phyloP scores from a whole-genome alignment of 2,329 filamentous ascomycete species.

The Blastomyces parvus region DNA sequence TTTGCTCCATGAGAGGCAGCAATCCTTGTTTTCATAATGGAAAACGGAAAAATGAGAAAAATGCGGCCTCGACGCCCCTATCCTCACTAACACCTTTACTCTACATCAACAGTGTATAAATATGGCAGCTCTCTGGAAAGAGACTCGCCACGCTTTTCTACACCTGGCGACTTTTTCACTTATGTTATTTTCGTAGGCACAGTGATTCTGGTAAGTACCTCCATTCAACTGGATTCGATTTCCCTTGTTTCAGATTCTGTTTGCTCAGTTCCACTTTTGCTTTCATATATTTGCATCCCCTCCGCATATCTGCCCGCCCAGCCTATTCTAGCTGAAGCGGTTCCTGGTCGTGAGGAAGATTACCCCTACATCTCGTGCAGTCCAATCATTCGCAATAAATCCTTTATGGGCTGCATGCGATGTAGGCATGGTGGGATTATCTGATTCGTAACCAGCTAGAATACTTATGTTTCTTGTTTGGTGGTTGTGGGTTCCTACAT shows the following conservation, averaged over 20 bases:
- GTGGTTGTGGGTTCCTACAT: conserved; percentile 59
- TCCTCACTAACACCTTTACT: conserved; percentile 21
- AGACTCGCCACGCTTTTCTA: conserved; percentile 59
- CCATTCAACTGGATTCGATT: not conserved
- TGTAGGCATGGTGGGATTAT: conserved; percentile 68
- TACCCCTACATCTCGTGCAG: conserved; percentile 55
- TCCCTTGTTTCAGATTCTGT: conserved; percentile 12
- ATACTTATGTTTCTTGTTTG: conserved; percentile 47
- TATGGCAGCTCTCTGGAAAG: conserved; percentile 68
- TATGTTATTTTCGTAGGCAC: conserved; percentile 65
- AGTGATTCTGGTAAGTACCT: conserved; percentile 65
- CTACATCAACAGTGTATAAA: conserved; percentile 51
- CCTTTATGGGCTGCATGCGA: conserved; percentile 49
- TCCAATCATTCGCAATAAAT: conserved; percentile 59
- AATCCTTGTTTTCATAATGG: conserved; percentile 8
- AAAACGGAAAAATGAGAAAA: not conserved
- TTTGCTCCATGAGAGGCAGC: conserved; percentile 14
- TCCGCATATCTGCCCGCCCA: conserved; percentile 73
- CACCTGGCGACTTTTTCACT: conserved; percentile 69
- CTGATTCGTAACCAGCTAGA: conserved; percentile 53
- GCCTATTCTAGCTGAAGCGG: conserved; percentile 63
- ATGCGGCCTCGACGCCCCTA: conserved; percentile 15
- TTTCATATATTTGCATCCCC: conserved; percentile 34
- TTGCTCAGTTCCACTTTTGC: conserved; percentile 5
- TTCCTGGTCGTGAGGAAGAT: conserved; percentile 80